phyloP scores from a whole-genome alignment of 2,329 filamentous ascomycete genomes.

The Xylariaceae sp. region DNA sequence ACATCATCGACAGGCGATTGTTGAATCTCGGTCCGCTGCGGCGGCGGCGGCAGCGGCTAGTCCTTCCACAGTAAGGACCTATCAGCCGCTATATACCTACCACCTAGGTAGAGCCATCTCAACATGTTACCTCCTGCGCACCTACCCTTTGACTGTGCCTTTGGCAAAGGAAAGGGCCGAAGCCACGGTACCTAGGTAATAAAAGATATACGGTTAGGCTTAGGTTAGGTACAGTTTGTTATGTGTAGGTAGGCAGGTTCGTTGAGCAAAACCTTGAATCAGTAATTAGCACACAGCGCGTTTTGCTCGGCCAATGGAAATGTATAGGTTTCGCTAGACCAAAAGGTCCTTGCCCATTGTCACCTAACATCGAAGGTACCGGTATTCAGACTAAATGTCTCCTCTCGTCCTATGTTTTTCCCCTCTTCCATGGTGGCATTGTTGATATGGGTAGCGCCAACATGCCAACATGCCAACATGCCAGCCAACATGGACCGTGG shows the following conservation, averaged over 20 bases:
- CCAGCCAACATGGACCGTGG: not conserved
- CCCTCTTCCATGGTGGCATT: constrained; percentile 14
- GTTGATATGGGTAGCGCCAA: constrained; percentile 22
- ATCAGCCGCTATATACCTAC: not conserved
- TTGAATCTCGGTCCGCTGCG: constrained; percentile 11
- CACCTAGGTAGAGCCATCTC: not conserved
- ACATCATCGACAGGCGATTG: constrained; percentile 21
- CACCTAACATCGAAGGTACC: no score
- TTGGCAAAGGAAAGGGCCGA: constrained; percentile 19
- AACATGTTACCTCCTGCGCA: no score
- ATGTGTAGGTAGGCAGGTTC: no score
- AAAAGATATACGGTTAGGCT: constrained; percentile 9
- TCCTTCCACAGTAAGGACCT: constrained; percentile 11
- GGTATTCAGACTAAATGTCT: not conserved
- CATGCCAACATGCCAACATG: constrained; percentile 1
- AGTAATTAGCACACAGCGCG: constrained; percentile 1
- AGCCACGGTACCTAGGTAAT: no score
- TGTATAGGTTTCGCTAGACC: not conserved
- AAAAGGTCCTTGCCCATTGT: no score
- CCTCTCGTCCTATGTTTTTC: constrained; percentile 1
- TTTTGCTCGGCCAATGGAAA: not conserved
- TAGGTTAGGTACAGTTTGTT: not conserved
- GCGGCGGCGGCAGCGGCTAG: constrained; percentile 19
- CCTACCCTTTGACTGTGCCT: constrained; percentile 13
- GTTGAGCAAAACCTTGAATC: not conserved